Evolutionary conservation across 2,329 filamentous ascomycete species (phyloP), one percentile per base, ranked within the genome.

Genomic region (Nemania diffusa): DNA sequence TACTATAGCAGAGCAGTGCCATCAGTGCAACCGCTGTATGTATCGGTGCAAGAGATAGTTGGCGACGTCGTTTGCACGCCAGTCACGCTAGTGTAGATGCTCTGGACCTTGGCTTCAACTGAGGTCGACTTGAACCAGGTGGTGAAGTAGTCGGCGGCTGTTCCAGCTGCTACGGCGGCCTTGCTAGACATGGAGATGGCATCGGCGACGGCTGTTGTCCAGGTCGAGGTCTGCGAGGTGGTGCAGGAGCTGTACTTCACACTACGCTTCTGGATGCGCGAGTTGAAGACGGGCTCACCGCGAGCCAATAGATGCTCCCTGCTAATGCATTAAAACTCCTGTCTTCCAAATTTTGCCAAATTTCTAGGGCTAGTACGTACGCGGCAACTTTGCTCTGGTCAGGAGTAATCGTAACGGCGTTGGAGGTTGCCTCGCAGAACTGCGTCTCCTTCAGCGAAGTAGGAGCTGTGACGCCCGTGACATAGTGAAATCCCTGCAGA

Each of bases 401-500:
- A 24, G 68, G 68, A 40, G 15, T 48, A 17, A 72, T 72, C 15
- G 32, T 60, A 57, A 70, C 17, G 2, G 63, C 27, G 52, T 70
- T 72, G 20, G 70, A 72, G 27, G 60, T 67, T 4, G 57, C 64
- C 50, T 69, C 55, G 62, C 70, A 70, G 51, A 61, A 72, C 55
- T 46, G 37, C 1, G 68, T 69, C 26, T 69, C 65, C 52, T 62
- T 62, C 63, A 72, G 40, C 9, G 65, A 56, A 6, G 63, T 67
- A 22, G 70, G 70, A 17, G 70, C 70, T 32, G 52, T 37, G 57
- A 40, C 67, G 50, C 70, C 70, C 2, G 51, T 59, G n/a, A 72
- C 70, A 48, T 67, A 72, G 58, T 70, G 68, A 62, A 72, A 72
- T 17, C 68, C 68, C 58, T 72, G 70, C 2, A 70, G n/a, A 53